Evolutionary conservation across 2,329 filamentous ascomycete genomes (phyloP), one percentile per base, ranked within the genome.

Genomic region (Moelleriella libera): DNA sequence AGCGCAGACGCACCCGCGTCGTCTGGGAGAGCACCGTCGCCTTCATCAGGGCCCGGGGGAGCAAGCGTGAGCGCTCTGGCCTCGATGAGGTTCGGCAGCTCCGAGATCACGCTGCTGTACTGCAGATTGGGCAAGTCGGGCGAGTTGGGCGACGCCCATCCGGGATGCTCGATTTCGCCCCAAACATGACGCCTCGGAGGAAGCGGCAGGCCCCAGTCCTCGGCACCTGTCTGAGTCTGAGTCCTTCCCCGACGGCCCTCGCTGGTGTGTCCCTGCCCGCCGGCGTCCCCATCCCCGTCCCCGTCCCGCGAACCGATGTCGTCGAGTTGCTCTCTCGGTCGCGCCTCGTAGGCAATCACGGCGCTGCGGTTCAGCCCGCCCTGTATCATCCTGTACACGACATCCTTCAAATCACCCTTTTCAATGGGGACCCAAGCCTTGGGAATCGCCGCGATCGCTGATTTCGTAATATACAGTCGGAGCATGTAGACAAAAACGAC

Each of bases 41-140:
- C 41, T 12, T 28, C 42, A n/a, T 9, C n/a, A 37, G 34, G 34
- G 12, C 8, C 34, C 12, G 34, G 34, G 34, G 12, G 34, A 5
- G 85, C 87, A 39, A 95, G 75, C 0, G 86, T 88, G n/a, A 96
- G 79, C 1, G 88, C 90, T 62, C 90, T 90, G 8, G 87, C 90
- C 68, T 97, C 90, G 52, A 97, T 85, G 30, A 97, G 73, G 59
- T 94, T 83, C 1, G 89, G 87, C 29, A 98, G 72, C 63, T 97
- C 90, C 39, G 76, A 74, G 14, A 96, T 72, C 29, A 98, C 87
- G 2, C 80, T 80, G 55, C 74, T 75, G 63, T 94, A 97, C 53
- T 94, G 81, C n/a, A 97, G 67, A 58, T 87, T 80, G 5, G 87
- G 81, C 14, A 92, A 67, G 58, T 92, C 85, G 7, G 76, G 69